Evolutionary conservation across 2,329 filamentous ascomycete genomes (phyloP).

Genomic region (Apiospora pterosperma): DNA sequence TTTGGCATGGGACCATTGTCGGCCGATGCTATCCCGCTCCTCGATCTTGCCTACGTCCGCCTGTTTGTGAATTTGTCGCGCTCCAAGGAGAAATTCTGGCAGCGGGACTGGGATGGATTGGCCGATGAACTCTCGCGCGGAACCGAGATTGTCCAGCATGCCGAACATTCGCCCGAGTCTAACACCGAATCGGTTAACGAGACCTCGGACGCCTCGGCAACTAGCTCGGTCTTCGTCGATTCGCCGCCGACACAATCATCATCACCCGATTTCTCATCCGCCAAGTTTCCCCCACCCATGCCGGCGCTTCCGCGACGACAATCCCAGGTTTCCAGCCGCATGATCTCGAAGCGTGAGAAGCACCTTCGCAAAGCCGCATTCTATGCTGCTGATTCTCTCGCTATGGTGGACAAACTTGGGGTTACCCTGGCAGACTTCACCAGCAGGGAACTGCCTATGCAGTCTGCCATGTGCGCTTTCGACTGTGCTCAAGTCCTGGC

Average conservation of each 20-base stretch:
- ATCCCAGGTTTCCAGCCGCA: conserved; percentile 30
- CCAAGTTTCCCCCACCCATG: conserved; percentile 30
- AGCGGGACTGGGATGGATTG: conserved; percentile 89
- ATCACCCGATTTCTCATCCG: conserved; percentile 41
- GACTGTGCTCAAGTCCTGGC: conserved; percentile 92
- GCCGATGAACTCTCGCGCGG: conserved; percentile 80
- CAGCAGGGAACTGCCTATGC: conserved; percentile 81
- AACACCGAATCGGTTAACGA: conserved; percentile 44
- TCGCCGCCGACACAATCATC: conserved; percentile 50
- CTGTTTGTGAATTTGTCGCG: conserved; percentile 91
- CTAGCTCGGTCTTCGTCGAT: conserved; percentile 45
- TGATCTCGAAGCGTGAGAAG: conserved; percentile 72
- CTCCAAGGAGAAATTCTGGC: conserved; percentile 92
- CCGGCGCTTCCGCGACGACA: conserved; percentile 20
- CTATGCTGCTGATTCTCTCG: conserved; percentile 87
- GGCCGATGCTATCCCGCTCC: conserved; percentile 83
- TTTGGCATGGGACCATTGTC: conserved; percentile 79
- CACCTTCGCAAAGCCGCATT: conserved; percentile 92
- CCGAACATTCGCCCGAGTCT: conserved; percentile 57
- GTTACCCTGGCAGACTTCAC: conserved; percentile 82
- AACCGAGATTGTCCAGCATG: conserved; percentile 70
- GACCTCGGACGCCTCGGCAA: conserved; percentile 43
- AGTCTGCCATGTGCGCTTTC: conserved; percentile 87
- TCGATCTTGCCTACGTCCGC: conserved; percentile 89
- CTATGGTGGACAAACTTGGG: conserved; percentile 82